phyloP scores from a whole-genome alignment of 345 rosid genomes.

The Populus pruinosa region DNA sequence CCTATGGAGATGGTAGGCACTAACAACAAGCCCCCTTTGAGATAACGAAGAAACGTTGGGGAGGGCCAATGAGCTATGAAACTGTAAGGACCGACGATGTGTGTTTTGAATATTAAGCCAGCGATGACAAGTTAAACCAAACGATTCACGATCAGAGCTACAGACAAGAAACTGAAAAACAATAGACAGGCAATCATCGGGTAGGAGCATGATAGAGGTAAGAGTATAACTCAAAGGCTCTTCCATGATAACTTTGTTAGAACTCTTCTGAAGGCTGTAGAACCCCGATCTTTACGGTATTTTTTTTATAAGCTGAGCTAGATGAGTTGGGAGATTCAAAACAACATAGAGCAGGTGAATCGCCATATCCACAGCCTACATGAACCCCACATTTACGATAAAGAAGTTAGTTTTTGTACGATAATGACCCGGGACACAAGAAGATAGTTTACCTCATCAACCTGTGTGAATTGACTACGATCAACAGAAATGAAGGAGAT shows the following conservation, averaged over 20 bases:
- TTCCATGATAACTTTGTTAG: slow-evolving; percentile 42
- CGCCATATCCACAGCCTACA: slow-evolving; percentile 57
- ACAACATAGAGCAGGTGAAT: slow-evolving; percentile 53
- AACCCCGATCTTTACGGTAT: slow-evolving; percentile 47
- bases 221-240: slow-evolving; percentile 24
- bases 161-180: slow-evolving; percentile 51
- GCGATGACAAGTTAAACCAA: slow-evolving; percentile 65
- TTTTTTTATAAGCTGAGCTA: slow-evolving; percentile 40
- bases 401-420: slow-evolving; percentile 50
- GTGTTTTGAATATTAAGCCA: slow-evolving; percentile 67
- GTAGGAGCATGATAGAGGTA: slow-evolving; percentile 50
- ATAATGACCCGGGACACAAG: slow-evolving; percentile 40
- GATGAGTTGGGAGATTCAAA: slow-evolving; percentile 45
- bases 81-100: slow-evolving; percentile 47
- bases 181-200: slow-evolving; percentile 68
- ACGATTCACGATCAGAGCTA: slow-evolving; percentile 56
- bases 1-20: slow-evolving; percentile 44
- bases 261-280: slow-evolving; percentile 51
- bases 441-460: slow-evolving; percentile 56
- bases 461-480: slow-evolving; percentile 59
- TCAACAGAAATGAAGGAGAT: slow-evolving; percentile 49
- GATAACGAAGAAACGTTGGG: slow-evolving; percentile 32
- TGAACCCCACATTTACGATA: slow-evolving; percentile 64
- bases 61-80: slow-evolving; percentile 47
- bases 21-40: slow-evolving; percentile 27